A percentile compares a stretch with the other conserved stretches of the same genome.
phyloP scores from a whole-genome alignment of 1,284 basidiomycete genomes.

The Ganoderma meredithae region DNA sequence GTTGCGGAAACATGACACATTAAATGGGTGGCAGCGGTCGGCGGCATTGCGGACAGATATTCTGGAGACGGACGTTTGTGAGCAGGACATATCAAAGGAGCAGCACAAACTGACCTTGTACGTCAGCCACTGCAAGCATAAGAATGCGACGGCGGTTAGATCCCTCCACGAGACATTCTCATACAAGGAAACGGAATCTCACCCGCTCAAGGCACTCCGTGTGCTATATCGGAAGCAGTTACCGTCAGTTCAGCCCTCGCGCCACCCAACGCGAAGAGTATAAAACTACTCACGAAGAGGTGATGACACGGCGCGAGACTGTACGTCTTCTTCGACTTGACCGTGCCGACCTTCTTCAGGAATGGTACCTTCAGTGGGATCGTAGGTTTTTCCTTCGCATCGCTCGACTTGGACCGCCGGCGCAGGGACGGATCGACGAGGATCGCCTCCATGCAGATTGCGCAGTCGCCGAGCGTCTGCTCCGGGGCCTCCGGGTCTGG shows the following conservation, averaged over 20 bases:
- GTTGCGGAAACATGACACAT: not conserved
- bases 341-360: conserved; percentile 51
- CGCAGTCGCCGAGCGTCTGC: conserved; percentile 81
- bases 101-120: conserved; percentile 69
- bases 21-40: conserved; percentile 80
- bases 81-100: conserved; percentile 1
- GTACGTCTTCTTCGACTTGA: conserved; percentile 62
- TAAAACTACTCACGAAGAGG: conserved; percentile 71
- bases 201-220: conserved; percentile 85
- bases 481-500: conserved; percentile 78
- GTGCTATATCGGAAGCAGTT: conserved; percentile 51
- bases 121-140: conserved; percentile 73
- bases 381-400: conserved; percentile 39
- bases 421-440: conserved; percentile 55
- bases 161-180: not conserved
- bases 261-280: not conserved
- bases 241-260: not conserved
- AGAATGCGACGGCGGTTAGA: conserved; percentile 3
- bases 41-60: conserved; percentile 90
- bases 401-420: conserved; percentile 34
- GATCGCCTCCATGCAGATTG: conserved; percentile 92
- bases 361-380: conserved; percentile 23
- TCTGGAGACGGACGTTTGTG: conserved; percentile 50
- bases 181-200: conserved; percentile 32
- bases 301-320: conserved; percentile 91